These are phyloP conservation scores for Sphaerobolus stellatus DNA, from an alignment of 1,284 basidiomycete genomes.

Conservation along the genomic window DNA sequence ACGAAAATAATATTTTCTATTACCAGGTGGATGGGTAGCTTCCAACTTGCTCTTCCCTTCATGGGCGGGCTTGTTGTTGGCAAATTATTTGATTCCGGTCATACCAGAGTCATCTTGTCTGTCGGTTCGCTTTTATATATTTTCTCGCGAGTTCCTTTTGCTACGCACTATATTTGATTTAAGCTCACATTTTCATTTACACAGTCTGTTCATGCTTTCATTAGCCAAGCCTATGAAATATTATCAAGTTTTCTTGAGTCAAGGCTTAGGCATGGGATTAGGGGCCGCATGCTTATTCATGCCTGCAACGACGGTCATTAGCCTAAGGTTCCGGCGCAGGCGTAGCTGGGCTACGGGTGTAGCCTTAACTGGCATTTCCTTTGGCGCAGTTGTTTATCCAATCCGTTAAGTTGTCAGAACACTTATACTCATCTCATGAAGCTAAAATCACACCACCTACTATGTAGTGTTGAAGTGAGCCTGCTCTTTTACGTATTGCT, in stretches of 20 bases:
- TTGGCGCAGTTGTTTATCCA: conserved; percentile 11
- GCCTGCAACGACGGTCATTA: conserved; percentile 4
- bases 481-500: no score
- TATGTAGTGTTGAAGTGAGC: no score
- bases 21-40: conserved; percentile 1
- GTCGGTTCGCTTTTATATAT: neutral
- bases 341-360: conserved; percentile 5
- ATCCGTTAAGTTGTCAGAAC: neutral
- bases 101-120: neutral
- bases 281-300: neutral
- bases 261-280: neutral
- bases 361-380: conserved; percentile 6
- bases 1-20: neutral
- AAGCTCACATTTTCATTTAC: neutral
- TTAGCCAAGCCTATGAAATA: conserved; percentile 1
- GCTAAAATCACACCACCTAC: no score
- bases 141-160: neutral
- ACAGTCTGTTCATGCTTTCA: conserved; percentile 3
- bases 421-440: neutral
- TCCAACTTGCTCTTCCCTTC: neutral
- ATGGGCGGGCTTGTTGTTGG: neutral
- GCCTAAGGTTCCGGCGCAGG: conserved; percentile 10
- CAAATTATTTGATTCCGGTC: neutral
- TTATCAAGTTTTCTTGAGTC: conserved; percentile 10
- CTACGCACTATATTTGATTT: neutral